Percentiles rank a stretch among this genome's conserved stretches.
phyloP scores from a whole-genome alignment of 805 yeast genomes.

The Zygoascus ofunaensis region DNA sequence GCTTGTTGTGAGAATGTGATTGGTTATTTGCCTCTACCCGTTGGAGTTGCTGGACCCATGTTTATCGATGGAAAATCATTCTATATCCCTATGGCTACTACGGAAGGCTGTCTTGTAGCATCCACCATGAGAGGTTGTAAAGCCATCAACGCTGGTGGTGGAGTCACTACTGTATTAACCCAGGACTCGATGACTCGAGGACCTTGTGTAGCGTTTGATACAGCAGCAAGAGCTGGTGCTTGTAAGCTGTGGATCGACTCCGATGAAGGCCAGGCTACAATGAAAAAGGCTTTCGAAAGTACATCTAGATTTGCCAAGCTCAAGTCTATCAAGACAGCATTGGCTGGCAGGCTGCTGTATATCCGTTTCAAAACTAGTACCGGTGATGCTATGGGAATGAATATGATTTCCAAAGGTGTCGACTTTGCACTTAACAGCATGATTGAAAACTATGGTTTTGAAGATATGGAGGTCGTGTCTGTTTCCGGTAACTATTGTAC shows the following conservation, averaged over 20 bases:
- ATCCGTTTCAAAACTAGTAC: slow-evolving; percentile 97
- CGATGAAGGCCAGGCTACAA: slow-evolving; percentile 75
- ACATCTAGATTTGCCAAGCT: slow-evolving; percentile 96
- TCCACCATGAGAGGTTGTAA: slow-evolving; percentile 99
- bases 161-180: slow-evolving; percentile 83
- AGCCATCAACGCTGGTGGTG: slow-evolving; percentile 96
- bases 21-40: slow-evolving; percentile 93
- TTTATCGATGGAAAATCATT: slow-evolving; percentile 79
- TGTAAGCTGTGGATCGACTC: slow-evolving; percentile 94
- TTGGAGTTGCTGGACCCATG: slow-evolving; percentile 96
- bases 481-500: slow-evolving; percentile 97
- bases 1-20: slow-evolving; percentile 99
- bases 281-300: slow-evolving; percentile 85
- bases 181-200: slow-evolving; percentile 99
- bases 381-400: slow-evolving; percentile 99
- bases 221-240: slow-evolving; percentile 80
- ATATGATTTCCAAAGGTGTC: slow-evolving; percentile 98
- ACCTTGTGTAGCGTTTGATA: slow-evolving; percentile 87
- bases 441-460: slow-evolving; percentile 84
- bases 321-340: slow-evolving; percentile 81
- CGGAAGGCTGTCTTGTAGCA: slow-evolving; percentile 98
- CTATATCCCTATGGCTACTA: slow-evolving; percentile 98
- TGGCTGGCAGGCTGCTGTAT: slow-evolving; percentile 84
- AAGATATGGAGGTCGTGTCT: slow-evolving; percentile 86
- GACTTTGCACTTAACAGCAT: slow-evolving; percentile 76